These are phyloP conservation scores for Aspergillus nomiae DNA, from an alignment of 2,329 filamentous ascomycete species.

Conservation along the genomic window DNA sequence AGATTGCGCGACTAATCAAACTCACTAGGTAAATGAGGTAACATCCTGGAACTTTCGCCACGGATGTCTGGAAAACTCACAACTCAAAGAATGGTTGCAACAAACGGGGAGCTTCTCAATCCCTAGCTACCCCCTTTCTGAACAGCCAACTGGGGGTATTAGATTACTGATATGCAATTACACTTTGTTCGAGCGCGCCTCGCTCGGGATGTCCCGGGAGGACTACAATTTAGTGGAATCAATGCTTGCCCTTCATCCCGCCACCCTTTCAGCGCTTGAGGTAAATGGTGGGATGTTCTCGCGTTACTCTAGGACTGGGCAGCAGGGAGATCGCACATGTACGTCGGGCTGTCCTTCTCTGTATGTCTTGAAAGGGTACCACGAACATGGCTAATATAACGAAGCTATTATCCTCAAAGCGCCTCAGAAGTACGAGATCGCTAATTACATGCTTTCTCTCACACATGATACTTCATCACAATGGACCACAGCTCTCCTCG, in stretches of 20 bases:
- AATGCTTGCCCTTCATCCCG: neutral
- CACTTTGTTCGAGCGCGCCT: neutral
- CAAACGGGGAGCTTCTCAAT: neutral
- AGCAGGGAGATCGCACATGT: neutral
- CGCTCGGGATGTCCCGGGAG: neutral
- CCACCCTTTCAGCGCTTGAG: neutral
- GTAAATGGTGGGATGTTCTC: neutral
- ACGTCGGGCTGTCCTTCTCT: neutral
- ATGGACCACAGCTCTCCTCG: neutral
- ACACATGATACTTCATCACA: constrained; percentile 1
- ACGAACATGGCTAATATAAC: neutral
- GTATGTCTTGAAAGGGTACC: neutral
- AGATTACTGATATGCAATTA: neutral
- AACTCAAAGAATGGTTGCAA: neutral
- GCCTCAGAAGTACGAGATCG: constrained; percentile 11
- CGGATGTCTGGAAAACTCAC: neutral
- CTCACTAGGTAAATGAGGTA: neutral
- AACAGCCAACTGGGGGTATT: neutral
- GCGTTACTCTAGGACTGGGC: neutral
- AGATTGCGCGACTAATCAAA: neutral
- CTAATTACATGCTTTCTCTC: constrained; percentile 9
- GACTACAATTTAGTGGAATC: neutral
- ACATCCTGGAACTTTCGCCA: neutral
- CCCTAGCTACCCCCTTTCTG: neutral
- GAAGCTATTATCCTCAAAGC: constrained; percentile 9